Evolutionary conservation across 2,329 filamentous ascomycete species (phyloP).

Genomic region (Cyphellophora europaea): DNA sequence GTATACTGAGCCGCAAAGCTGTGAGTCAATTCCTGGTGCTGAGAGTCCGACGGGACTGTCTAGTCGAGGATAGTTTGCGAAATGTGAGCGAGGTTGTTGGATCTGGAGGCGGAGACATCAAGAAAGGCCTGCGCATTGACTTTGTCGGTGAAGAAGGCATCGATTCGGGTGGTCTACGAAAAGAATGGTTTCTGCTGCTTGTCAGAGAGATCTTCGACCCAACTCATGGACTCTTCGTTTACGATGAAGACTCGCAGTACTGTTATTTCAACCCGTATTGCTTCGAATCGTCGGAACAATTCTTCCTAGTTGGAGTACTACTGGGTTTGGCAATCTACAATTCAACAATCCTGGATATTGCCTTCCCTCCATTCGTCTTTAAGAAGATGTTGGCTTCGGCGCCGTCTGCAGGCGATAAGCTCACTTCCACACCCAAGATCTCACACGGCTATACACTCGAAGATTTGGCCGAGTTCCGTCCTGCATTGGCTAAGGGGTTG

Average conservation of each 20-base stretch:
- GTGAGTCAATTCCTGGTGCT: conserved; percentile 71
- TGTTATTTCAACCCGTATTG: conserved; percentile 91
- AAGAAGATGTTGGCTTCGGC: conserved; percentile 74
- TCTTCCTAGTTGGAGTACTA: conserved; percentile 79
- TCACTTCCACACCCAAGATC: conserved; percentile 46
- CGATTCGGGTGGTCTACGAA: conserved; percentile 78
- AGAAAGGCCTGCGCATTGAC: conserved; percentile 77
- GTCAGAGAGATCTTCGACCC: conserved; percentile 86
- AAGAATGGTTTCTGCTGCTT: conserved; percentile 89
- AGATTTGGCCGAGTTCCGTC: conserved; percentile 74
- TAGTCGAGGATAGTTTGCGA: conserved; percentile 51
- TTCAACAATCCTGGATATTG: conserved; percentile 82
- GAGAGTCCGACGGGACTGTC: conserved; percentile 68
- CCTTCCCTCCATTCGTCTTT: conserved; percentile 80
- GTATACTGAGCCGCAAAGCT: conserved; percentile 64
- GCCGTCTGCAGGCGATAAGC: conserved; percentile 49
- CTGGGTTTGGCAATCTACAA: conserved; percentile 90
- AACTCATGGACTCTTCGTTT: conserved; percentile 82
- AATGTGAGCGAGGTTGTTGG: conserved; percentile 79
- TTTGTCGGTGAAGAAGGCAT: conserved; percentile 86
- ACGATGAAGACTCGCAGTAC: conserved; percentile 80
- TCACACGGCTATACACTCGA: conserved; percentile 65
- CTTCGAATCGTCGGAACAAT: conserved; percentile 86
- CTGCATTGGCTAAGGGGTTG: conserved; percentile 64
- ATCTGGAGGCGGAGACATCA: conserved; percentile 72